A percentile compares a stretch with the other conserved stretches of the same genome.
These are phyloP conservation scores for Monilinia polystroma DNA, from an alignment of 2,329 filamentous ascomycete species.

Conservation along the genomic window DNA sequence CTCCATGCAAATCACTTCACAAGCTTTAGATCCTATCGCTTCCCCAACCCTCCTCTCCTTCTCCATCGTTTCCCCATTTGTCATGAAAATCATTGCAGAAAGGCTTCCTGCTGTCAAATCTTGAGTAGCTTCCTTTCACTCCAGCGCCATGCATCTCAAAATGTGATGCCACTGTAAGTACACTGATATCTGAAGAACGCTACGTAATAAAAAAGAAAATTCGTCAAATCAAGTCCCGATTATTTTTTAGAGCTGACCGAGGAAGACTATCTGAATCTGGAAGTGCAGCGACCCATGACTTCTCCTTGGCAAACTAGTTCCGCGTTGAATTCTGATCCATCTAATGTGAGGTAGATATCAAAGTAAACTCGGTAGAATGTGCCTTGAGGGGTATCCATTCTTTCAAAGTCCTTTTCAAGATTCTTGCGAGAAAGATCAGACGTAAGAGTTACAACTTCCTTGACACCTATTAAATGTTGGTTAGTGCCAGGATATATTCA, in stretches of 20 bases:
- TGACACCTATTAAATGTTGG: slow-evolving; percentile 70
- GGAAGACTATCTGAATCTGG: slow-evolving; percentile 67
- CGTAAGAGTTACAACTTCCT: slow-evolving; percentile 96
- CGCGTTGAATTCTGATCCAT: slow-evolving; percentile 96
- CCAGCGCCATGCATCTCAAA: slow-evolving; percentile 18
- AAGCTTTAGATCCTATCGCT: neutral
- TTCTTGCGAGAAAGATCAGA: slow-evolving; percentile 97
- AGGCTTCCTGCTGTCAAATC: slow-evolving; percentile 2
- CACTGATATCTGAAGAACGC: slow-evolving; percentile 17
- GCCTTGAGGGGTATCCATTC: slow-evolving; percentile 97
- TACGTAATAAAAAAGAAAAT: slow-evolving; percentile 30
- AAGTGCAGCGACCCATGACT: slow-evolving; percentile 95
- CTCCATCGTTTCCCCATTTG: neutral
- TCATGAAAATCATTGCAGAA: slow-evolving; percentile 18
- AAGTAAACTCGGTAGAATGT: slow-evolving; percentile 87
- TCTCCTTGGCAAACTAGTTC: slow-evolving; percentile 99
- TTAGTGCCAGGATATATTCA: neutral
- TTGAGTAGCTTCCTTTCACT: slow-evolving; percentile 13
- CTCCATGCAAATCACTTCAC: neutral
- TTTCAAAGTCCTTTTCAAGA: slow-evolving; percentile 97
- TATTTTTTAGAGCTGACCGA: slow-evolving; percentile 24
- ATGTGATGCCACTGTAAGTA: slow-evolving; percentile 22
- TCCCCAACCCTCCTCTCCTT: neutral
- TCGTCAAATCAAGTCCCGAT: slow-evolving; percentile 28
- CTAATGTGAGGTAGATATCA: slow-evolving; percentile 85